Evolutionary conservation across 129 eudicot genomes (phyloP).

Genomic region (Saposhnikovia divaricata): DNA sequence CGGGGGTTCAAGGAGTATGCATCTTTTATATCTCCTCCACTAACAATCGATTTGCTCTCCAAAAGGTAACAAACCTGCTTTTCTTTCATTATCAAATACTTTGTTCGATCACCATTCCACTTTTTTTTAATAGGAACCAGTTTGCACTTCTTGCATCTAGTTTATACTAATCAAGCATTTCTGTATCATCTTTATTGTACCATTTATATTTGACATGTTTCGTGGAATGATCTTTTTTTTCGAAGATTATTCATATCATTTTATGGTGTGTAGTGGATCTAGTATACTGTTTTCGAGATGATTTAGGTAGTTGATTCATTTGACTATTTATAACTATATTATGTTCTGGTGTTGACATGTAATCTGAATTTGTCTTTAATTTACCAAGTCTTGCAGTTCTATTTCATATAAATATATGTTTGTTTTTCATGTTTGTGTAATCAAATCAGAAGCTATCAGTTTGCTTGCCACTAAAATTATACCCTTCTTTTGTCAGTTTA

Average conservation of each 20-base stretch:
- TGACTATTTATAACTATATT: neutral
- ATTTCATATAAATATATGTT: neutral
- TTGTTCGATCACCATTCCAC: too few relatives aligned
- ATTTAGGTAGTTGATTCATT: neutral
- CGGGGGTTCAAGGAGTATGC: too few relatives aligned
- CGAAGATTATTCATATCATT: neutral
- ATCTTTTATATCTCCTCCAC: neutral
- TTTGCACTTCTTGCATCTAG: too few relatives aligned
- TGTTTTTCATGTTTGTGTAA: neutral
- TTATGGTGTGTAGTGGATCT: neutral
- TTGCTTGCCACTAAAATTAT: neutral
- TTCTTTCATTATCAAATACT: too few relatives aligned
- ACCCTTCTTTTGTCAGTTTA: conserved; percentile 1
- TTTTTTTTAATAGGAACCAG: too few relatives aligned
- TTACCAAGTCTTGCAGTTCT: conserved; percentile 3
- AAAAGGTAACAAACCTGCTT: neutral
- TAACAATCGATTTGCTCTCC: neutral
- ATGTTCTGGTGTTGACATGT: conserved; percentile 2
- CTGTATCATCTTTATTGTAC: too few relatives aligned
- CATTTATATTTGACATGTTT: neutral
- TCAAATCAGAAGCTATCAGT: neutral
- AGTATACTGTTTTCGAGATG: neutral
- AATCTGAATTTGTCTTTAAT: neutral
- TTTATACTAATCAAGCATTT: too few relatives aligned
- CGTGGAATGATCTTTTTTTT: neutral